phyloP scores from a whole-genome alignment of 75 land plant genomes.

The Cunninghamia lanceolata region DNA sequence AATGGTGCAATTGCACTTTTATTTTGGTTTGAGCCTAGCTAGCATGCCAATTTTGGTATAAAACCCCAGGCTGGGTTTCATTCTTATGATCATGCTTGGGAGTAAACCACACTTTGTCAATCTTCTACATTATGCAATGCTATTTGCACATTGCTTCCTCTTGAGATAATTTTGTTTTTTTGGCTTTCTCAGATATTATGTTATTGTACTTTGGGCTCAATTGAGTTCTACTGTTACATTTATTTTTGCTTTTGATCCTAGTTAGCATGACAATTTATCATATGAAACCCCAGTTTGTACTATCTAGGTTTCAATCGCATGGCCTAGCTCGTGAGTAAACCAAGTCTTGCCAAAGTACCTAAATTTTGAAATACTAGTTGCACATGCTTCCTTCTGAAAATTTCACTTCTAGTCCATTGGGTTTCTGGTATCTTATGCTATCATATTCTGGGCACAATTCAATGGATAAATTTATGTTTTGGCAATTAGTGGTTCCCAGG shows the following conservation, averaged over 20 bases:
- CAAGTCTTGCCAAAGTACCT: no score
- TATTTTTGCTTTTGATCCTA: background rate
- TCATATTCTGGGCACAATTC: no score
- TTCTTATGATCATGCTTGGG: background rate
- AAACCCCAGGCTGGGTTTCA: background rate
- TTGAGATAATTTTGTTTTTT: background rate
- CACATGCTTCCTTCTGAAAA: no score
- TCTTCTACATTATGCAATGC: background rate
- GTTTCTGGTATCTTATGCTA: no score
- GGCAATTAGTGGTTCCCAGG: no score
- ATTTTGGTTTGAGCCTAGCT: background rate
- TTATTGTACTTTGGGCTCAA: background rate
- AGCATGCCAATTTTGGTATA: background rate
- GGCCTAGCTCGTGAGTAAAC: background rate
- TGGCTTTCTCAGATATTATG: background rate
- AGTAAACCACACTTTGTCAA: background rate
- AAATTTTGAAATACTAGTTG: no score
- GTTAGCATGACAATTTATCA: background rate
- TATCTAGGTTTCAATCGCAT: background rate
- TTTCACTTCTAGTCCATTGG: no score
- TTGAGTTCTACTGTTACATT: background rate
- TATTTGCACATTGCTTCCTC: background rate
- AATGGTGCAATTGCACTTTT: background rate
- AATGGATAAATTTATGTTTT: no score
- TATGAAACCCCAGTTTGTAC: background rate